Base-by-base conservation (phyloP, 306 rosid genomes). In the Abrus precatorius region DNA sequence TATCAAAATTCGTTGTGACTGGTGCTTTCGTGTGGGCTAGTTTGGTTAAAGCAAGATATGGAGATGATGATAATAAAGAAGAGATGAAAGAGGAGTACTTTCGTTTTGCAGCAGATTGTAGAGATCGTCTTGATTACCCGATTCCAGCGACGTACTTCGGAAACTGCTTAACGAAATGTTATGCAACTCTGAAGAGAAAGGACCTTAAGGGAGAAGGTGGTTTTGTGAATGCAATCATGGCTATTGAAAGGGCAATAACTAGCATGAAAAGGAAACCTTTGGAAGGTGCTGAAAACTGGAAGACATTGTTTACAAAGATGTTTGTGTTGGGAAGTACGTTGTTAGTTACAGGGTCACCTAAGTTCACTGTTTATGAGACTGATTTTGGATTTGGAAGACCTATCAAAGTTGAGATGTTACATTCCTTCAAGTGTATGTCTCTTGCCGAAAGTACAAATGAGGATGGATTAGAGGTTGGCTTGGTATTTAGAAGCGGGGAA, bases 301-400 rank as follows among this genome's bases (percentile, higher is more conserved):
- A 75, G 72, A 80, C 3, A 0, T 36, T 6, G 27, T 64, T 72
- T 73, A 65, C 0, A 1, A 78, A 78, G 29, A 78, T 72, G 86
- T 72, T 34, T 73, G 69, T 72, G 28, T 9, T 55, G 9, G 86
- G 83, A 64, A 83, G 76, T 30, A 20, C 32, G 2, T 49, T 72
- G 63, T 45, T 78, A 0, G 86, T 78, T 3, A 78, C 52, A 0
- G 86, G 86, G 29, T 86, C 89, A 4, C 84, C 81, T 2, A 85
- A 67, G 54, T 79, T 82, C 55, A 47, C 27, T 9, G 82, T 79
- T 65, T 86, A 86, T 69, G 86, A 82, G 33, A 78, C 84, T 68
- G 76, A 82, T 13, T 86, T 82, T 86, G 89, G 89, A 20, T 86
- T 86, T 47, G 89, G 89, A 69, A 82, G 65, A 29, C 86, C 88